Conservation (phyloP, 257 asterid genomes). For the Nicotiana otophora region DNA sequence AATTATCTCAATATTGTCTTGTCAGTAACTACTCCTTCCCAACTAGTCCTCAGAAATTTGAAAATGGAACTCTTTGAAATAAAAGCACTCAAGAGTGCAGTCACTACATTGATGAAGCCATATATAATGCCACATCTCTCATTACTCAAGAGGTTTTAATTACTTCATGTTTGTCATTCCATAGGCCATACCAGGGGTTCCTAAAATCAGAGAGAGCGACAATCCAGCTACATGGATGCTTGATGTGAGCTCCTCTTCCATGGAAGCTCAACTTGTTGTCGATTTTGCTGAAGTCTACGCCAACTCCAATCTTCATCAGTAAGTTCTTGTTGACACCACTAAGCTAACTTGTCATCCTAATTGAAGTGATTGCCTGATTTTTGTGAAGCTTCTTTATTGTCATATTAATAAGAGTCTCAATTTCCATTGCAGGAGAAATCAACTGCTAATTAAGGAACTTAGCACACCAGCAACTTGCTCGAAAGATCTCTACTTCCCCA, state of each 20-base stretch:
- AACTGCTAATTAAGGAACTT: slow-evolving; percentile 41
- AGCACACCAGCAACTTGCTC: slow-evolving; percentile 42
- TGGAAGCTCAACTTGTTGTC: slow-evolving; percentile 53
- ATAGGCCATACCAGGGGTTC: slow-evolving; percentile 63
- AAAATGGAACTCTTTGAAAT: neutral
- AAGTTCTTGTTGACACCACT: neutral
- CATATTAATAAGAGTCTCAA: neutral
- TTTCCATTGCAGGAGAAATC: slow-evolving; percentile 36
- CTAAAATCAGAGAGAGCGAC: slow-evolving; percentile 56
- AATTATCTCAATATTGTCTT: neutral
- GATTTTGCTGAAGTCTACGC: slow-evolving; percentile 69
- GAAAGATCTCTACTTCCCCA: slow-evolving; percentile 41
- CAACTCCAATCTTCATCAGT: slow-evolving; percentile 58
- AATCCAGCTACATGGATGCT: slow-evolving; percentile 98
- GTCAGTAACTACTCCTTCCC: neutral
- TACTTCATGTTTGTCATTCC: neutral
- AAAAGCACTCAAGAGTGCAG: neutral
- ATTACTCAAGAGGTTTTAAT: neutral
- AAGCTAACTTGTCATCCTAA: neutral
- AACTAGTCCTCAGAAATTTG: neutral
- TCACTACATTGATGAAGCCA: neutral
- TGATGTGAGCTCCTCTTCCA: slow-evolving; percentile 55
- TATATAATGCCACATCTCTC: neutral
- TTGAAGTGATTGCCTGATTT: neutral
- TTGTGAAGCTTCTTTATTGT: neutral